Evolutionary conservation across 176 grass and related monocot genomes (phyloP), one percentile per base, ranked within the genome.

Genomic region (Bonia amplexicaulis): DNA sequence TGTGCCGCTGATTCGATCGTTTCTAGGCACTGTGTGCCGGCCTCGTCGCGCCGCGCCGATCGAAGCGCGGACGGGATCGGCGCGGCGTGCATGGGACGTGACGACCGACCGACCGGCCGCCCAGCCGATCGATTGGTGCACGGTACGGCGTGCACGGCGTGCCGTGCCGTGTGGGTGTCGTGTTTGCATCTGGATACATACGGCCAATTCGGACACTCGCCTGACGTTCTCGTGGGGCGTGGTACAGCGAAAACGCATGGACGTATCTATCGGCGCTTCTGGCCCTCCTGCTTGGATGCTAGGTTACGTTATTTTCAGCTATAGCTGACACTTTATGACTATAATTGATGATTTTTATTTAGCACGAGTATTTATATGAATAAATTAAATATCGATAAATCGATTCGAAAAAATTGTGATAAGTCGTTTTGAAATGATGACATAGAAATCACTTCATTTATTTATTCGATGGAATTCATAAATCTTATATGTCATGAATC

Each of bases 1-100:
- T 75, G 82, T 12, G 58, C 13, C 31, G 59, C 82, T 25, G 72
- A 76, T 61, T 45, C 47, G 61, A 45, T 67, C 72, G 57, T 60
- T 5, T 60, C n/a, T 25, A n/a, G 57, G 57, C 9, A 60, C 57
- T 25, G 57, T 60, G 57, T 11, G 3, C 53, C 53, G 16, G 51
- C 16, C 15, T 1, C 13, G 45, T 11, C 12, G 13, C 15, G 17
- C 9, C 22, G 22, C 57, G 55, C 55, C 55, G 55, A n/a, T 59
- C 55, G 55, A 23, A 59, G 57, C 9, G 22, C 55, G 22, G 55
- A 23, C 55, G 55, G 22, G n/a, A n/a, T n/a, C n/a, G n/a, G 55
- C 55, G 9, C 5, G 57, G 9, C 22, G 3, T 58, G 55, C 53
- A 19, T 54, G 52, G 52, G 54, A 9, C 54, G 54, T 3, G 45